Conservation (phyloP, 2,329 filamentous ascomycete genomes). For the Diplocarpon mali region DNA sequence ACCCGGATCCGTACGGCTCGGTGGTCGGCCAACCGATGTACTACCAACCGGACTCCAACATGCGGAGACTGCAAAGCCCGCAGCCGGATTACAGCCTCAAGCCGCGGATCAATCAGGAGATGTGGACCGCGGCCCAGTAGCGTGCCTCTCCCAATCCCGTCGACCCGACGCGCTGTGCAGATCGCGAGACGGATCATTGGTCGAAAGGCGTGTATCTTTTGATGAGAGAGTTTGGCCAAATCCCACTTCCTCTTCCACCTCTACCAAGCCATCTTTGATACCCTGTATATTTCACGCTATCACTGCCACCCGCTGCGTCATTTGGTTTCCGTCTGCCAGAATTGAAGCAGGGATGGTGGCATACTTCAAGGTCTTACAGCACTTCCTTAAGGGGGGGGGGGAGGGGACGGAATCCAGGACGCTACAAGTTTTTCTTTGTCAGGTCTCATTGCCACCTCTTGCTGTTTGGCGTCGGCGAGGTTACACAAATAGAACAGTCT, state of each 20-base stretch:
- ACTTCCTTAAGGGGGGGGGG: constrained; percentile 12
- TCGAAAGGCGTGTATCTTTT: background rate
- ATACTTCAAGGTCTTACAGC: constrained; percentile 9
- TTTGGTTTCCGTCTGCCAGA: constrained; percentile 8
- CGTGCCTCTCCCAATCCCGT: background rate
- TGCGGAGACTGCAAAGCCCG: constrained; percentile 64
- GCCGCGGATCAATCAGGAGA: constrained; percentile 38
- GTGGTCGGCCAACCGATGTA: constrained; percentile 56
- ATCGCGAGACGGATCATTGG: background rate
- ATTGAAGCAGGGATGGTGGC: constrained; percentile 14
- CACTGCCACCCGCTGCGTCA: constrained; percentile 4
- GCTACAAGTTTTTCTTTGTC: constrained; percentile 5
- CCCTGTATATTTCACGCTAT: constrained; percentile 21
- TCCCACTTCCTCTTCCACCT: constrained; percentile 8
- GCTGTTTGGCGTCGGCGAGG: constrained; percentile 4
- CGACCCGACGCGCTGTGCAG: background rate
- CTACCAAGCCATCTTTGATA: constrained; percentile 18
- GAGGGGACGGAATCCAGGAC: too few species aligned
- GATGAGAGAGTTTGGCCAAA: constrained; percentile 2
- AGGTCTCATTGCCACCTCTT: background rate
- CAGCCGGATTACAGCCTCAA: constrained; percentile 60
- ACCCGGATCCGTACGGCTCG: constrained; percentile 63
- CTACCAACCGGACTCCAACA: constrained; percentile 51
- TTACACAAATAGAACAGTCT: constrained; percentile 8
- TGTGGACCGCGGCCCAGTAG: constrained; percentile 41